Conservation (phyloP, 1,284 basidiomycete species). For the Fistulinella cinereoalba region DNA sequence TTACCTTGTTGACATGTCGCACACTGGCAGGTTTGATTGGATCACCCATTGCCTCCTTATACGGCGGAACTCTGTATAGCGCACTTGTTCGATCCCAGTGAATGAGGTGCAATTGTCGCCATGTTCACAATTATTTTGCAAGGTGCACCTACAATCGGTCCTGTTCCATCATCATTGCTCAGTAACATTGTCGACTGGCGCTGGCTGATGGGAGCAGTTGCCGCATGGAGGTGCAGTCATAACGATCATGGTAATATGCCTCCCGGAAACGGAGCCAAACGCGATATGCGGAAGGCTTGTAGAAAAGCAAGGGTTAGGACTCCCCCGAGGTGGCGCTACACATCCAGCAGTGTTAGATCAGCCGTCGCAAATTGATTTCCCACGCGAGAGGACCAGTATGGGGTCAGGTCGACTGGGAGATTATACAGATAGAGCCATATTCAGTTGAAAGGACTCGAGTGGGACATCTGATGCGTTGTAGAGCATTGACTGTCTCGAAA, state of each 20-base stretch:
- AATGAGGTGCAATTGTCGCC: conserved; percentile 27
- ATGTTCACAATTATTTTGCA: conserved; percentile 29
- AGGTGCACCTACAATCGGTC: conserved; percentile 29
- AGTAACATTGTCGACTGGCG: conserved; percentile 25
- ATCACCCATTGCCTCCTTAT: conserved; percentile 27
- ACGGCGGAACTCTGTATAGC: conserved; percentile 29
- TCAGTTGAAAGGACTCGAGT: too few relatives aligned
- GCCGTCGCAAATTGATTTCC: not conserved
- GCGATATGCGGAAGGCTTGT: conserved; percentile 19
- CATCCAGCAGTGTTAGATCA: conserved; percentile 23
- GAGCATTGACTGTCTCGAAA: too few relatives aligned
- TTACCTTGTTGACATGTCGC: conserved; percentile 15
- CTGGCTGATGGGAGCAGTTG: conserved; percentile 26
- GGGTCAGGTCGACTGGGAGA: too few relatives aligned
- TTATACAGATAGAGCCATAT: too few relatives aligned
- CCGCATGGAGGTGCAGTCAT: conserved; percentile 23
- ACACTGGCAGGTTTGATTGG: conserved; percentile 24
- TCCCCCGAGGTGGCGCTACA: conserved; percentile 21
- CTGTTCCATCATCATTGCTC: conserved; percentile 25
- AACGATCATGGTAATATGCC: conserved; percentile 9
- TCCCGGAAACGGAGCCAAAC: conserved; percentile 26
- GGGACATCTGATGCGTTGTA: too few relatives aligned
- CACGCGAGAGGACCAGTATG: too few relatives aligned
- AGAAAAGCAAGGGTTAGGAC: conserved; percentile 5
- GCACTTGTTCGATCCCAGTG: conserved; percentile 27